Evolutionary conservation across 2,329 filamentous ascomycete genomes (phyloP), one percentile per base, ranked within the genome.

Genomic region (Sporothrix inflata): DNA sequence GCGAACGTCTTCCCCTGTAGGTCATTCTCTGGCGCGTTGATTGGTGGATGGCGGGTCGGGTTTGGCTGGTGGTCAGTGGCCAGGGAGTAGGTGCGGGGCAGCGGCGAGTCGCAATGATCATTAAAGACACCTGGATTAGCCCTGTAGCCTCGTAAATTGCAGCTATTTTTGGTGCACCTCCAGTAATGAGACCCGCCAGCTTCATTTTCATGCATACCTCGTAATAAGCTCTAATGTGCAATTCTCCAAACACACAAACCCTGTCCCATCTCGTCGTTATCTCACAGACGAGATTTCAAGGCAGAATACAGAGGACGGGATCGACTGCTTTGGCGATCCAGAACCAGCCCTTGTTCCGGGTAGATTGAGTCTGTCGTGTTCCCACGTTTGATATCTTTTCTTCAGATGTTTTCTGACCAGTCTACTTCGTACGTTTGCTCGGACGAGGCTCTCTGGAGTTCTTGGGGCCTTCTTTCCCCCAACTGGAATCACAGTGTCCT

Each of bases 311-410:
- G 27, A 16, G 55, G 30, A 24, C 30, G 49, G 11, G 27, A 38
- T 53, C 34, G 34, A 21, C 57, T 61, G 47, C 38, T 60, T 53
- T 30, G 67, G 21, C 24, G 67, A 69, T 69, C 51, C 40, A 9
- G 61, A 45, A 30, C 53, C 40, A 24, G 53, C 68, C 68, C 68
- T 57, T 70, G 68, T 60, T 45, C 68, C 53, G 68, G 68, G 68
- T 60, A 70, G 53, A 70, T 70, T 60, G 68, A 49, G 27, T 38
- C 6, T 47, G n/a, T 66, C 4, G 63, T 19, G 4, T 21, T 38
- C 21, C 14, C 8, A 21, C 30, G 60, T 11, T 45, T 38, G 4
- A n/a, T 21, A 45, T 14, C 21, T 19, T 45, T 61, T 65, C 61
- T 65, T 16, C 21, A 27, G 30, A 21, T 8, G 19, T 40, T 11